Conservation (phyloP, 345 rosid species). For the Angophora floribunda region DNA sequence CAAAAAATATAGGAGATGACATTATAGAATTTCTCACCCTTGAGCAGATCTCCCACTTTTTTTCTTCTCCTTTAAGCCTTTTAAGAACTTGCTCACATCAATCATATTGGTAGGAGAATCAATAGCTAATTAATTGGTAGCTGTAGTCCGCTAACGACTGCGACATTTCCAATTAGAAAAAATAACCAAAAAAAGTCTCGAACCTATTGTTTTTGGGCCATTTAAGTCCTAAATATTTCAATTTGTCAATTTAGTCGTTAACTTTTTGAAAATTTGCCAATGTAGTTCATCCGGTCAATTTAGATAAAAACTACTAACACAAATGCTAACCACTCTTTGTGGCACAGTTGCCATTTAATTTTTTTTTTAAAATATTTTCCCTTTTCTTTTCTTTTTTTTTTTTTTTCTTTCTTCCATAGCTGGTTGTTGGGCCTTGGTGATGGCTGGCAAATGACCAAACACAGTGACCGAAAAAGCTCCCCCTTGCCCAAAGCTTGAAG, state of each 20-base stretch:
- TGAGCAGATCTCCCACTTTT: too few relatives aligned
- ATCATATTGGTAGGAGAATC: neutral
- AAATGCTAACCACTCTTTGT: fast-evolving
- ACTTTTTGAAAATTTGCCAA: too few relatives aligned
- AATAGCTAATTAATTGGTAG: neutral
- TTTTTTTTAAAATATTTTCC: too few relatives aligned
- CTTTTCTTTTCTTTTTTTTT: too few relatives aligned
- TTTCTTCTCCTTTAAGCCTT: too few relatives aligned
- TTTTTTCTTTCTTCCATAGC: neutral
- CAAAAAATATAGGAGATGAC: too few relatives aligned
- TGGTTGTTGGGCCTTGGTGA: neutral
- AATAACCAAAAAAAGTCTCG: neutral
- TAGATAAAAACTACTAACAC: fast-evolving
- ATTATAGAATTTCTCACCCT: too few relatives aligned
- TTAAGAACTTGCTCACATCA: too few relatives aligned
- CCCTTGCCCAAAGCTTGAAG: fast-evolving
- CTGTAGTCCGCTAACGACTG: neutral
- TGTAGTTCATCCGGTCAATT: too few relatives aligned
- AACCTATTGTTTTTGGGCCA: neutral
- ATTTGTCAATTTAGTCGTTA: too few relatives aligned
- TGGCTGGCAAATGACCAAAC: fast-evolving
- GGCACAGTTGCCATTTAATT: fast-evolving
- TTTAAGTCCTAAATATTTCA: too few relatives aligned
- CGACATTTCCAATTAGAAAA: neutral
- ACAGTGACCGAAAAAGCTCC: fast-evolving